These are phyloP conservation scores for Sphagnum fallax DNA, from an alignment of 228 moss, liverwort and hornwort genomes.

Conservation along the genomic window DNA sequence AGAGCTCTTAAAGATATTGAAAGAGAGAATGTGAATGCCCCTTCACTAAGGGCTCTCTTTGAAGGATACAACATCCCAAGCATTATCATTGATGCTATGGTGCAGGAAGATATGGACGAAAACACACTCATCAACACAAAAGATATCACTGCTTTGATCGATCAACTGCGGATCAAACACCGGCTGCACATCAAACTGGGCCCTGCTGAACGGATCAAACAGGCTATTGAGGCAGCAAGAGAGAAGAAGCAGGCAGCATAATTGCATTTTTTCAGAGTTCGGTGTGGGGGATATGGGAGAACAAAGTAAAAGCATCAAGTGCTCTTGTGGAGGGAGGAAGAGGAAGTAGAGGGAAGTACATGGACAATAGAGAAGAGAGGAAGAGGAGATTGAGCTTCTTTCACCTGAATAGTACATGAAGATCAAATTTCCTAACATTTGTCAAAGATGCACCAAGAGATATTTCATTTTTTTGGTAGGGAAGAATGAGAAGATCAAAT, in stretches of 20 bases:
- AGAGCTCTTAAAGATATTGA: constrained; percentile 16
- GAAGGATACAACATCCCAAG: constrained; percentile 15
- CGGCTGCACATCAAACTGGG: constrained; percentile 53
- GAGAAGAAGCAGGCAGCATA: constrained; percentile 21
- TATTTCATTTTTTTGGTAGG: too few relatives aligned
- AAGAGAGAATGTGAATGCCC: constrained; percentile 14
- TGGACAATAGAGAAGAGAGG: too few relatives aligned
- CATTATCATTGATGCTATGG: constrained; percentile 17
- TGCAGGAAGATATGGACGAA: constrained; percentile 21
- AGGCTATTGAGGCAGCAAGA: constrained; percentile 39
- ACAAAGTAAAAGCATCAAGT: too few relatives aligned
- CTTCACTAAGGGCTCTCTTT: constrained; percentile 13
- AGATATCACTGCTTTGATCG: constrained; percentile 25
- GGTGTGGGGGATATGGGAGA: too few relatives aligned
- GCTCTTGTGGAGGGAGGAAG: too few relatives aligned
- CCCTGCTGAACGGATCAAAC: constrained; percentile 51
- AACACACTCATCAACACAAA: constrained; percentile 16
- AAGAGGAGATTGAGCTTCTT: too few relatives aligned
- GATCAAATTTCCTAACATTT: too few relatives aligned
- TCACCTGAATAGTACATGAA: too few relatives aligned
- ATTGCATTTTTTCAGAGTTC: neutral
- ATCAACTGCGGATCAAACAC: constrained; percentile 48
- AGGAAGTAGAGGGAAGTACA: too few relatives aligned
- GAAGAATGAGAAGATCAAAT: too few relatives aligned
- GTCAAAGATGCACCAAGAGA: too few relatives aligned